phyloP scores from a whole-genome alignment of 306 rosid genomes.

The Glycine latifolia region DNA sequence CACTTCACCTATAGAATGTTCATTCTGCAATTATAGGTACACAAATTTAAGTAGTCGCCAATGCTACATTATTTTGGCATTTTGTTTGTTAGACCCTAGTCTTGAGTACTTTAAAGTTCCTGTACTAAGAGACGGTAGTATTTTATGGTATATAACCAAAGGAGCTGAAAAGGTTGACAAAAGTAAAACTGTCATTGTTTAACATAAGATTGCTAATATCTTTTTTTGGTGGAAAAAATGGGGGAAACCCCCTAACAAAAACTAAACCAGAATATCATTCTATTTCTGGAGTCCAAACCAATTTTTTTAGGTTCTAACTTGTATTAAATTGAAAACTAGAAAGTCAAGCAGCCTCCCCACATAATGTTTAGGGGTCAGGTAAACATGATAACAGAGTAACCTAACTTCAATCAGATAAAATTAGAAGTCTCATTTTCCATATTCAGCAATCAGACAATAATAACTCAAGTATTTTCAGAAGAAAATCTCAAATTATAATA shows the following conservation, averaged over 20 bases:
- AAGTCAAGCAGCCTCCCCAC: background rate
- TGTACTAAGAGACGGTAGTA: background rate
- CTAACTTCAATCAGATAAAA: constrained; percentile 1
- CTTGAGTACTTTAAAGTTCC: background rate
- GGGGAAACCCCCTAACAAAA: too few relatives aligned
- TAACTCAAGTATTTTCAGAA: too few relatives aligned
- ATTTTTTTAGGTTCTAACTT: background rate
- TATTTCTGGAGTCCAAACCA: background rate
- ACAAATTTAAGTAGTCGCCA: too few relatives aligned
- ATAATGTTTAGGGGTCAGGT: background rate
- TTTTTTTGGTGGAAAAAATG: too few relatives aligned
- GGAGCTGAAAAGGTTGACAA: background rate
- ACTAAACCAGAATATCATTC: constrained; percentile 5
- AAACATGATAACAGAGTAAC: background rate
- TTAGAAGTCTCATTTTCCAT: background rate
- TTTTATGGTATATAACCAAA: constrained; percentile 3
- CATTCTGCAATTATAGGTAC: too few relatives aligned
- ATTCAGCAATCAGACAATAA: background rate
- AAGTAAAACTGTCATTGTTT: background rate
- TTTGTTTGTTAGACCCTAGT: background rate
- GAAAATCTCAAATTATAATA: too few relatives aligned
- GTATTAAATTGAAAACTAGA: background rate
- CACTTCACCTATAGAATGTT: too few relatives aligned
- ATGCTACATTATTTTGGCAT: background rate
- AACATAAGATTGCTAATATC: constrained; percentile 3